Evolutionary conservation across 2,329 filamentous ascomycete species (phyloP).

Genomic region (Cercospora zeae-maydis): DNA sequence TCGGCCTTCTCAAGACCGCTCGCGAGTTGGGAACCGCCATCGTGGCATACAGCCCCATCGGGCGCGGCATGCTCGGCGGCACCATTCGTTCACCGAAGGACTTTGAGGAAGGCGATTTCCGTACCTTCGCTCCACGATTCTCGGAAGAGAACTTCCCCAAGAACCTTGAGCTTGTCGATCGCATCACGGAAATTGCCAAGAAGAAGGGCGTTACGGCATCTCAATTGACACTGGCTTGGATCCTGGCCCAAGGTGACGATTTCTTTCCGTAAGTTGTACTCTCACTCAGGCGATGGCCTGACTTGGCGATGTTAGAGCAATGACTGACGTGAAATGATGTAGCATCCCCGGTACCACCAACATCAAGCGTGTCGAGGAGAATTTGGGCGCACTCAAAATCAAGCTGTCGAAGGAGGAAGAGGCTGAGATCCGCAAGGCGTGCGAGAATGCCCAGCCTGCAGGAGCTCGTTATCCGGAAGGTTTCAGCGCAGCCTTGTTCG

Average conservation of each 20-base stretch:
- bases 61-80: slow-evolving; percentile 57
- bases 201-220: slow-evolving; percentile 54
- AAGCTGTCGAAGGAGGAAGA: slow-evolving; percentile 38
- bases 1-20: slow-evolving; percentile 52
- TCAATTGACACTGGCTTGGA: slow-evolving; percentile 62
- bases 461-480: slow-evolving; percentile 42
- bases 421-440: slow-evolving; percentile 38
- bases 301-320: no score
- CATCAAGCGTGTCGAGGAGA: slow-evolving; percentile 46
- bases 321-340: neutral
- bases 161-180: slow-evolving; percentile 54
- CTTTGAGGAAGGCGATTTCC: slow-evolving; percentile 50
- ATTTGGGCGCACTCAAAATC: slow-evolving; percentile 38
- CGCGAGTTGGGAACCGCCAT: slow-evolving; percentile 58
- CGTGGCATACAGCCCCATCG: slow-evolving; percentile 59
- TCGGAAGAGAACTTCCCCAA: slow-evolving; percentile 52
- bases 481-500: slow-evolving; percentile 37
- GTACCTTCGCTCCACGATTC: slow-evolving; percentile 49
- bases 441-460: slow-evolving; percentile 34
- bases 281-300: neutral
- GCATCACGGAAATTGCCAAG: slow-evolving; percentile 49
- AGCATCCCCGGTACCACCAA: slow-evolving; percentile 50
- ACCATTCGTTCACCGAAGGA: slow-evolving; percentile 46
- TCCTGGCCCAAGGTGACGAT: slow-evolving; percentile 56
- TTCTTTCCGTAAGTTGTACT: slow-evolving; percentile 47